These are phyloP conservation scores for Candida nonsorbophila DNA, from an alignment of 805 yeast genomes.

Conservation along the genomic window DNA sequence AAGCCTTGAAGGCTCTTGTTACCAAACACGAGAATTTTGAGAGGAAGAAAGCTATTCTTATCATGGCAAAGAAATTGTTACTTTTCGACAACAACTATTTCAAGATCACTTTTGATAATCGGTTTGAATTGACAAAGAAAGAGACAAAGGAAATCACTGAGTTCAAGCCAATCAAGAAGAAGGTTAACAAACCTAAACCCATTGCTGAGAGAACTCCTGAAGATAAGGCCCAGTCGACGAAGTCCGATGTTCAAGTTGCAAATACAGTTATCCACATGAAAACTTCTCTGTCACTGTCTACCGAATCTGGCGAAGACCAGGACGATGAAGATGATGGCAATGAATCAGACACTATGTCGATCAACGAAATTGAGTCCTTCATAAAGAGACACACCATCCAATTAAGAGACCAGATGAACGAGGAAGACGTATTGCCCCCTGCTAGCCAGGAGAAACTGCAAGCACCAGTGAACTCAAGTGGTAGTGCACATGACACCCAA, in stretches of 20 bases:
- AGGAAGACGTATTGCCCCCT: too few relatives aligned
- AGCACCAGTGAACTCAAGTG: too few relatives aligned
- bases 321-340: constrained; percentile 1
- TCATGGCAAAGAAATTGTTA: constrained; percentile 4
- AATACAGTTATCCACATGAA: constrained; percentile 2
- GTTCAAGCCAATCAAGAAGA: too few relatives aligned
- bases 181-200: too few relatives aligned
- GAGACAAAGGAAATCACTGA: constrained; percentile 1
- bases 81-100: too few relatives aligned
- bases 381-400: constrained; percentile 29
- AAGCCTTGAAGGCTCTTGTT: constrained; percentile 7
- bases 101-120: constrained; percentile 1
- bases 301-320: constrained; percentile 1
- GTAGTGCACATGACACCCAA: too few relatives aligned
- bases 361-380: constrained; percentile 33
- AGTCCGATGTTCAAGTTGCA: constrained; percentile 15
- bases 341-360: constrained; percentile 11
- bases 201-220: too few relatives aligned
- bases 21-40: constrained; percentile 19
- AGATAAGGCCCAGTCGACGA: too few relatives aligned
- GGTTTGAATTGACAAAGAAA: constrained; percentile 1
- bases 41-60: constrained; percentile 21
- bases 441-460: too few relatives aligned
- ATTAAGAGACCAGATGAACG: constrained; percentile 12
- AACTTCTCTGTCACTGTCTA: too few relatives aligned